Conservation (phyloP, 352 stramenopile species). For the Halophytophthora polymorphica region DNA sequence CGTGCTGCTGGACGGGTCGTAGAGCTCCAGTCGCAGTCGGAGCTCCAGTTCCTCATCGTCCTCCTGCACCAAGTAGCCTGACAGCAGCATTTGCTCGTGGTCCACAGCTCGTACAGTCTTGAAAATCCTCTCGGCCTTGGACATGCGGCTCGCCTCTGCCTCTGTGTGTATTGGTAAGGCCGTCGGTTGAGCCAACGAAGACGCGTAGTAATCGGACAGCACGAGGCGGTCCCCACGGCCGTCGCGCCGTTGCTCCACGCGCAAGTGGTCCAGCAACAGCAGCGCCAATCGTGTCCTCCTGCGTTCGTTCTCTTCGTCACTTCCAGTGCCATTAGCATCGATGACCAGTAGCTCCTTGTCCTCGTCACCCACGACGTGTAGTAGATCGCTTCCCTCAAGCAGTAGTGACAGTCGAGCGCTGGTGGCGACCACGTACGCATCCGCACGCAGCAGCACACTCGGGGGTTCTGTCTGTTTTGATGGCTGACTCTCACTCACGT, state of each 20-base stretch:
- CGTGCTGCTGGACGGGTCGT: conserved; percentile 46
- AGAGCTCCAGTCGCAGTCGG: conserved; percentile 26
- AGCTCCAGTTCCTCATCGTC: neutral
- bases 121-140: conserved; percentile 25
- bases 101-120: conserved; percentile 44
- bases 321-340: neutral
- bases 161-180: neutral
- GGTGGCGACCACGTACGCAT: conserved; percentile 59
- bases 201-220: conserved; percentile 35
- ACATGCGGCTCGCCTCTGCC: neutral
- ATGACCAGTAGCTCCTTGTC: conserved; percentile 18
- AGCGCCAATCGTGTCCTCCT: conserved; percentile 27
- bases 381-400: conserved; percentile 37
- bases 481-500: conserved; percentile 15
- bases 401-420: conserved; percentile 47
- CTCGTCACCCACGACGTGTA: conserved; percentile 39
- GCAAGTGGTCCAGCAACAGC: conserved; percentile 48
- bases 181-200: neutral
- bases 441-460: conserved; percentile 35
- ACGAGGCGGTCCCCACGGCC: conserved; percentile 43
- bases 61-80: conserved; percentile 16
- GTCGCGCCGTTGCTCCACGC: conserved; percentile 51
- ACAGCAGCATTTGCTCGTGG: conserved; percentile 35
- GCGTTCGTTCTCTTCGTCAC: conserved; percentile 3
- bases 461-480: neutral